phyloP scores from a whole-genome alignment of 495 filamentous ascomycete genomes.

The Neurospora tetrasperma region DNA sequence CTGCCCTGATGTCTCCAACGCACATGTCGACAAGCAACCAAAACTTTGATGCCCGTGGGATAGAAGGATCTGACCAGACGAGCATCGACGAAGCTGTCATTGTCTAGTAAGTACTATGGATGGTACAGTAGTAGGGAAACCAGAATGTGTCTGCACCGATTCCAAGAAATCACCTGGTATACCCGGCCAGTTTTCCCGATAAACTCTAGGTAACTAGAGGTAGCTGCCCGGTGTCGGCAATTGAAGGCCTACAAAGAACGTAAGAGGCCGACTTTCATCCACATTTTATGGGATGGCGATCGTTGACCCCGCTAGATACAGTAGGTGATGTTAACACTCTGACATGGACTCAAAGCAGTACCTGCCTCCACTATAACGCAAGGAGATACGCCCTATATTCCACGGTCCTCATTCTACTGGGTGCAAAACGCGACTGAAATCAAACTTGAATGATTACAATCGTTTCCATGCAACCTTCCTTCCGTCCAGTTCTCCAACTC shows the following conservation, averaged over 20 bases:
- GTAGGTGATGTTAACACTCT: not conserved
- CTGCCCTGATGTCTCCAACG: not conserved
- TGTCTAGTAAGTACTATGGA: not conserved
- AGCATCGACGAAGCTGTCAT: not conserved
- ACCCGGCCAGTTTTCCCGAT: too few relatives aligned
- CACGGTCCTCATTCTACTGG: not conserved
- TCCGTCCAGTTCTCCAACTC: not conserved
- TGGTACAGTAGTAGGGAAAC: too few relatives aligned
- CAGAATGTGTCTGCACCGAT: not conserved
- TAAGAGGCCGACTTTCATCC: slow-evolving; percentile 1
- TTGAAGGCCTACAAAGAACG: not conserved
- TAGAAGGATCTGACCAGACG: not conserved
- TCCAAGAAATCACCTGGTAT: not conserved
- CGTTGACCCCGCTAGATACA: slow-evolving; percentile 11
- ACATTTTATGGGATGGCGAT: slow-evolving; percentile 19
- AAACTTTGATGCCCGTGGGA: not conserved
- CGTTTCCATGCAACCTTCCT: not conserved
- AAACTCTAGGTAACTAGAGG: too few relatives aligned
- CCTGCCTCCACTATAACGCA: not conserved
- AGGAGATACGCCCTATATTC: not conserved
- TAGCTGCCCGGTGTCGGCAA: not conserved
- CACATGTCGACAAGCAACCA: not conserved
- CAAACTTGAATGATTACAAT: not conserved
- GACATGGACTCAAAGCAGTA: not conserved
- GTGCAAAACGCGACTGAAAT: not conserved